Conservation (phyloP, 495 filamentous ascomycete species). For the Talaromyces borbonicus region DNA sequence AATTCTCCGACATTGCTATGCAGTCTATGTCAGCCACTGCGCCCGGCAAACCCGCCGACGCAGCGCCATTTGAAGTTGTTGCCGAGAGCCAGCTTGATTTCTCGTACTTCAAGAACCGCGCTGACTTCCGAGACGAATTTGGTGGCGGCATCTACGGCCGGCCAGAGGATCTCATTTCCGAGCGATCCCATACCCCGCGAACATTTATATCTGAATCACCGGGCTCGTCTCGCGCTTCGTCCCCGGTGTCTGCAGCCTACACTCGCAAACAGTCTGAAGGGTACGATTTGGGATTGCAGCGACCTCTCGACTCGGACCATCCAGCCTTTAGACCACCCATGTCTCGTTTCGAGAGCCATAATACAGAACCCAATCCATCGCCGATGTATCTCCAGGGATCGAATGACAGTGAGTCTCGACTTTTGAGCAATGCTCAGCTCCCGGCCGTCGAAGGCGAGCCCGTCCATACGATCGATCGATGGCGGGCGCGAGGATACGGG, state of each 20-base stretch:
- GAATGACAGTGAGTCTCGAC: conserved; percentile 36
- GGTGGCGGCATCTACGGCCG: conserved; percentile 71
- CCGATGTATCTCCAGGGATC: conserved; percentile 21
- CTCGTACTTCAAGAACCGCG: conserved; percentile 76
- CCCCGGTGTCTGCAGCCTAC: conserved; percentile 27
- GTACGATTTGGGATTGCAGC: conserved; percentile 15
- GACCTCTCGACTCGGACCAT: conserved; percentile 16
- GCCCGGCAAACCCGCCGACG: conserved; percentile 55
- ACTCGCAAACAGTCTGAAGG: conserved; percentile 19
- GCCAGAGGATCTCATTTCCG: conserved; percentile 50
- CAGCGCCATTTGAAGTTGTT: conserved; percentile 73
- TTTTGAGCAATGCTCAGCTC: conserved; percentile 34
- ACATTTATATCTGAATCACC: conserved; percentile 38
- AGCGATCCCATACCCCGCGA: conserved; percentile 58
- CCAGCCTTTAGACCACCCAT: conserved; percentile 29
- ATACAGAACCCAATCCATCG: conserved; percentile 4
- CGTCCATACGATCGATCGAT: conserved; percentile 30
- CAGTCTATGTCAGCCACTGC: conserved; percentile 68
- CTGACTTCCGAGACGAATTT: conserved; percentile 80
- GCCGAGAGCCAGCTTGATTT: conserved; percentile 88
- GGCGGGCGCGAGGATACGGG: conserved; percentile 38
- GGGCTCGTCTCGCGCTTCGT: conserved; percentile 36
- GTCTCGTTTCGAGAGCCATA: conserved; percentile 18
- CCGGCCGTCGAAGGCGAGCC: conserved; percentile 17
- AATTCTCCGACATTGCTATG: conserved; percentile 66